These are phyloP conservation scores for Fraxinus baroniana DNA, from an alignment of 305 asterid species.

Conservation along the genomic window DNA sequence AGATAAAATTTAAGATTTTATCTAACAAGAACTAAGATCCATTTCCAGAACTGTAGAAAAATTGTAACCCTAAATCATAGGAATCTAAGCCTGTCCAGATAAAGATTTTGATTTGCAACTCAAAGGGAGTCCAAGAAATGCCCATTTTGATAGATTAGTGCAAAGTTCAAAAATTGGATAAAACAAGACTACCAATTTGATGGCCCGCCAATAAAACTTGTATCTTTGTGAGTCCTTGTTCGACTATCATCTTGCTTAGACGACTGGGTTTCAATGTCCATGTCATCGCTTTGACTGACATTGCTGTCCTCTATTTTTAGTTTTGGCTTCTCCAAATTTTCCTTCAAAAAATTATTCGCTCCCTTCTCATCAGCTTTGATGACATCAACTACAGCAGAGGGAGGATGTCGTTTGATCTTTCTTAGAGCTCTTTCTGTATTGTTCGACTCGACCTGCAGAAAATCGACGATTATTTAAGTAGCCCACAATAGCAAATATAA, in stretches of 20 bases:
- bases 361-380: slow-evolving; percentile 33
- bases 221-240: slow-evolving; percentile 36
- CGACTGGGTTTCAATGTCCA: slow-evolving; percentile 51
- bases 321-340: slow-evolving; percentile 35
- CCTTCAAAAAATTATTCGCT: slow-evolving; percentile 35
- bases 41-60: neutral
- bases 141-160: neutral
- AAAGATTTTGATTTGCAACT: neutral
- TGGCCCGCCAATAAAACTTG: slow-evolving; percentile 58
- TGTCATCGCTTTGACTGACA: slow-evolving; percentile 34
- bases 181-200: slow-evolving; percentile 58
- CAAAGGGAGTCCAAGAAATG: slow-evolving; percentile 12
- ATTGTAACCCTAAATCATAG: neutral
- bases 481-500: neutral
- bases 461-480: no score
- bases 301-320: slow-evolving; percentile 39
- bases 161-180: slow-evolving; percentile 8
- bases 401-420: slow-evolving; percentile 69
- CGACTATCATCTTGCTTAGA: slow-evolving; percentile 41
- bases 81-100: neutral
- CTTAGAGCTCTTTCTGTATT: slow-evolving; percentile 63
- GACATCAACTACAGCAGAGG: slow-evolving; percentile 43
- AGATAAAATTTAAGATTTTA: no score
- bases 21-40: neutral
- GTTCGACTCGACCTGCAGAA: slow-evolving; percentile 64